These are phyloP conservation scores for Claviceps capensis DNA, from an alignment of 2,329 filamentous ascomycete species.

Conservation along the genomic window DNA sequence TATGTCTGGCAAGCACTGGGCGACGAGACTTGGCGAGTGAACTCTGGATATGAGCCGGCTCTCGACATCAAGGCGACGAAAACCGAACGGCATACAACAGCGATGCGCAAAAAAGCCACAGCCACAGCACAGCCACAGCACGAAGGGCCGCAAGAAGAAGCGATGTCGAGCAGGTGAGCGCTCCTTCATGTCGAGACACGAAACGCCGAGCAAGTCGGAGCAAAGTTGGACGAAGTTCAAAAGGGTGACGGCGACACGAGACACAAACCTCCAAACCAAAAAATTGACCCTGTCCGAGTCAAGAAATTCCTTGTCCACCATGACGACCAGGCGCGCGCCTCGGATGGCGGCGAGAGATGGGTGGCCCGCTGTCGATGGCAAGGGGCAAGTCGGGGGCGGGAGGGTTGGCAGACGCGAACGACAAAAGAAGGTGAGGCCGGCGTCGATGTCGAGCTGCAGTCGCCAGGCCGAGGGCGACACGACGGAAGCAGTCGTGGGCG, in stretches of 20 bases:
- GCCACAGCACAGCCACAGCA: slow-evolving; percentile 5
- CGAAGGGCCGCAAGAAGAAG: background rate
- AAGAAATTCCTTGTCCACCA: slow-evolving; percentile 45
- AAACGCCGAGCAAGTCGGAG: background rate
- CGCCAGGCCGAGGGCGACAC: slow-evolving; percentile 2
- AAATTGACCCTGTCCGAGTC: slow-evolving; percentile 57
- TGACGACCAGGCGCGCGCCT: slow-evolving; percentile 22
- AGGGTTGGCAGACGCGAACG: background rate
- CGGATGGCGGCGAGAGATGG: slow-evolving; percentile 19
- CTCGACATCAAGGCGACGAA: slow-evolving; percentile 9
- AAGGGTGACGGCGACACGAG: slow-evolving; percentile 8
- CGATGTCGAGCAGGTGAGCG: slow-evolving; percentile 1
- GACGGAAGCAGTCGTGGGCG: background rate
- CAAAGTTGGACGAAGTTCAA: background rate
- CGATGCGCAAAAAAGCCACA: slow-evolving; percentile 4
- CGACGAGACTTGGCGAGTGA: slow-evolving; percentile 3
- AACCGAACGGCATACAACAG: background rate
- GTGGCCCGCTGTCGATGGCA: background rate
- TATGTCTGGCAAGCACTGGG: slow-evolving; percentile 3
- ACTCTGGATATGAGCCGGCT: background rate
- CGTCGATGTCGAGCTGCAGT: slow-evolving; percentile 1
- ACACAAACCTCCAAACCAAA: slow-evolving; percentile 55
- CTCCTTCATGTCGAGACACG: background rate
- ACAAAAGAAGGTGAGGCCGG: background rate
- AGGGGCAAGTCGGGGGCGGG: background rate